These are phyloP conservation scores for Nidula microcarpa DNA, from an alignment of 768 basidiomycete species.

Conservation along the genomic window DNA sequence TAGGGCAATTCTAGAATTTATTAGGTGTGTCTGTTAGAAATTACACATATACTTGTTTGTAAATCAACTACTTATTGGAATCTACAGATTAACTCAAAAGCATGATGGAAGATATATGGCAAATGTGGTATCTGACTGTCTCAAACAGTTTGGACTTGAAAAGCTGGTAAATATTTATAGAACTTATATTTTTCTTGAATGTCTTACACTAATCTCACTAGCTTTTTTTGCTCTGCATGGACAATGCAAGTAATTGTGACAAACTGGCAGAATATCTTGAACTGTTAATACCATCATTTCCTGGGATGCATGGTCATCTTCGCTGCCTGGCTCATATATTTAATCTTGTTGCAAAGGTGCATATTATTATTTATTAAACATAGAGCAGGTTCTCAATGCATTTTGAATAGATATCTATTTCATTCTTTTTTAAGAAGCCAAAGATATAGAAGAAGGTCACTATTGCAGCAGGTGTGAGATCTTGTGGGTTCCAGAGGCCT, in stretches of 20 bases:
- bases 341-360: constrained; percentile 29
- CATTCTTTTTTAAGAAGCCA: constrained; percentile 18
- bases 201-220: constrained; percentile 17
- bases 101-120: constrained; percentile 26
- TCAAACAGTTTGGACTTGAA: constrained; percentile 19
- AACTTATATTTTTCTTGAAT: constrained; percentile 1
- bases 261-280: constrained; percentile 15
- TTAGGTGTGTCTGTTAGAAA: constrained; percentile 15
- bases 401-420: constrained; percentile 13
- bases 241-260: constrained; percentile 21
- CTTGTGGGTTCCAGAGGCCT: background rate
- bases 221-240: constrained; percentile 18
- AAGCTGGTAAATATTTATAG: constrained; percentile 14
- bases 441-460: constrained; percentile 8
- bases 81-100: constrained; percentile 17
- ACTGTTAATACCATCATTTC: constrained; percentile 15
- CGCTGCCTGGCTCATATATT: constrained; percentile 25
- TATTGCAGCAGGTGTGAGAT: background rate
- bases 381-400: constrained; percentile 2
- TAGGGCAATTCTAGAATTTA: constrained; percentile 26
- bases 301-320: constrained; percentile 9
- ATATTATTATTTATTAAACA: background rate
- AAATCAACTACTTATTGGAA: background rate
- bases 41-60: constrained; percentile 17
- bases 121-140: constrained; percentile 16